Evolutionary conservation across 2,329 filamentous ascomycete genomes (phyloP), one percentile per base, ranked within the genome.

Genomic region (Torrubiella hemipterigena): DNA sequence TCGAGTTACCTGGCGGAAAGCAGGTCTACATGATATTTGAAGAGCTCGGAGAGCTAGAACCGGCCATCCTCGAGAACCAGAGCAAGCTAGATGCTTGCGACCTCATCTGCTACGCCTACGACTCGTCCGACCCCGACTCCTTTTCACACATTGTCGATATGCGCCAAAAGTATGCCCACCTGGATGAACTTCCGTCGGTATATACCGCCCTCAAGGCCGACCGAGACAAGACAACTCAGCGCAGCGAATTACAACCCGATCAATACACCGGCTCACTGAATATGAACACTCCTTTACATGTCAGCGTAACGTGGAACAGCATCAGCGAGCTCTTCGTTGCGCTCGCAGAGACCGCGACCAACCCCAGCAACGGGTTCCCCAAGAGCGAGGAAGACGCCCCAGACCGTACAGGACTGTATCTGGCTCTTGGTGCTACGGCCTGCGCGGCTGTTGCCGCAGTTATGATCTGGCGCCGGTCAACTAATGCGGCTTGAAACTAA

Each of bases 11-110:
- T 27, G 91, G 91, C 8, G 91, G 91, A 31, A 94, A 93, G 53
- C 91, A 98, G 57, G 93, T 87, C 54, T 96, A 98, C 50, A 68
- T 98, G 20, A 96, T 98, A 36, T 67, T 96, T 16, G 84, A 94
- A 48, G 91, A 98, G 56, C 77, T 96, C 1, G 91, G 91, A 20
- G 86, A 96, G 55, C 66, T 94, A n/a, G 91, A 96, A 54, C 81
- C 85, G 0, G 91, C 91, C 10, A 86, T 96, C 33, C 65, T 98
- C 4, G 91, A 96, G 34, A 98, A 98, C 49, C 77, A 79, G 48
- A 73, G 77, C 27, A 94, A 93, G 55, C 67, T 98, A 11, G 85
- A 94, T 47, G 78, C 86, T 6, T 96, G 89, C 55, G 91, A 98
- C 54, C 69, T 98, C 16, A 71, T 98, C 27, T 93, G 89, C 56